Base-by-base conservation (phyloP, 345 rosid species). In the Populus simonii region DNA sequence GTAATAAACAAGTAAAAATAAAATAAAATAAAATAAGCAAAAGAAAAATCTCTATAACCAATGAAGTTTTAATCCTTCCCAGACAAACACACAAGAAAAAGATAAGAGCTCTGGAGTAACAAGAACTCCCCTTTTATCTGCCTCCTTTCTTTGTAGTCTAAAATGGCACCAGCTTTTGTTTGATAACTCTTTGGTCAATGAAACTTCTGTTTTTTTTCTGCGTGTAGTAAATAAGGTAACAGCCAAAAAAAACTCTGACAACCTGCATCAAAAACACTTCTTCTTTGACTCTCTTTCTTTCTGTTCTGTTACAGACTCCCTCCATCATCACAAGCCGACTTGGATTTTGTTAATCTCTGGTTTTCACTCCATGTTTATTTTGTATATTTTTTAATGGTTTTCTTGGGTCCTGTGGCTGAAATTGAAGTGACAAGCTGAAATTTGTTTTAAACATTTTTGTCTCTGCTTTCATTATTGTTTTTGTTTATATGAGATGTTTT, bases 321-420 rank as follows among this genome's bases (percentile, higher is more conserved):
- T 59, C 25, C 27, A 12, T 59, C 29, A 27, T 53, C 75, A 53
- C 11, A 25, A 33, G 22, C 39, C 47, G 22, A 72, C 75, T 62
- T 31, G 23, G 17, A 59, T 51, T 51, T 51, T 67, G 18, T 1
- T 27, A n/a, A 1, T 20, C 38, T 12, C 23, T 23, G 17, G 10
- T 5, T 27, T 53, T 13, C 31, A 57, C 27, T 59, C 17, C 59
- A 7, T 55, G 11, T 15, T n/a, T 11, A 33, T 10, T 38, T 25
- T 20, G 1, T 25, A 20, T 65, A 18, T 29, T 8, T 61, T 73
- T 39, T 12, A 59, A 23, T 9, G 70, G 9, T 18, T 62, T 41
- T 49, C 29, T 36, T 55, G 36, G 31, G 45, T 53, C 73, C 27
- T 53, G 74, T 68, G 79, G 79, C 68, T 68, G 73, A 33, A 53